Evolutionary conservation across 2,329 filamentous ascomycete species (phyloP).

Genomic region (Ceratocystiopsis minuta): DNA sequence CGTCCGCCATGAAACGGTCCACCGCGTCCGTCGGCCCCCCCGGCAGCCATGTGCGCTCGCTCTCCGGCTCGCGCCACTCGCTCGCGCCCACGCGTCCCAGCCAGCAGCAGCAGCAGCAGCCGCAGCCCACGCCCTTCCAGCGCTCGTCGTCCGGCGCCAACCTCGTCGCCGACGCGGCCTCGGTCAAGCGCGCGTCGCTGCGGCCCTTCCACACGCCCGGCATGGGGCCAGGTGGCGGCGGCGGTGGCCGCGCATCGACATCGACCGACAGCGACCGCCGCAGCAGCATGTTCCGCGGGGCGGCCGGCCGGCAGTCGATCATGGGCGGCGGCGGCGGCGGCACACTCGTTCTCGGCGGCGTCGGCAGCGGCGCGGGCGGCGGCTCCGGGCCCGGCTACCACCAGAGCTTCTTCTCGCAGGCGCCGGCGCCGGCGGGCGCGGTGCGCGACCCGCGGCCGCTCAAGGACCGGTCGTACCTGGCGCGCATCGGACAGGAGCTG

Average conservation of each 20-base stretch:
- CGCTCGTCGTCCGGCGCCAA: constrained; percentile 72
- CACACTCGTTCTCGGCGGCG: background rate
- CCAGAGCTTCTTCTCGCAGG: constrained; percentile 90
- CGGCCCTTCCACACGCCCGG: constrained; percentile 33
- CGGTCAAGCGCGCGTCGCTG: constrained; percentile 66
- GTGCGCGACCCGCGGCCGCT: constrained; percentile 75
- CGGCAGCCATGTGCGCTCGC: constrained; percentile 55
- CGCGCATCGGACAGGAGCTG: constrained; percentile 71
- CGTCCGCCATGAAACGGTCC: constrained; percentile 85
- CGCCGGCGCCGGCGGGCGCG: constrained; percentile 61
- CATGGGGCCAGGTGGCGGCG: constrained; percentile 19
- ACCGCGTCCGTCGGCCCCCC: constrained; percentile 45
- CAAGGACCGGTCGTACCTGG: constrained; percentile 62
- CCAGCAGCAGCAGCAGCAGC: constrained; percentile 30
- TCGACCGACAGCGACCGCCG: constrained; percentile 32
- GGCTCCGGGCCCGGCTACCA: constrained; percentile 36
- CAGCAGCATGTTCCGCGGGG: constrained; percentile 60
- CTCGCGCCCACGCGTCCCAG: constrained; percentile 68
- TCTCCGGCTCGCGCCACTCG: constrained; percentile 70
- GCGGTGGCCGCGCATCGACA: constrained; percentile 38
- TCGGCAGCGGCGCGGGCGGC: background rate
- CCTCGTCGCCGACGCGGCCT: constrained; percentile 49
- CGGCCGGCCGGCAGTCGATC: constrained; percentile 43
- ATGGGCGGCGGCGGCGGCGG: constrained; percentile 32
- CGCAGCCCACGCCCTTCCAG: constrained; percentile 44